These are phyloP conservation scores for Termitomyces heimii DNA, from an alignment of 768 basidiomycete genomes.

Conservation along the genomic window DNA sequence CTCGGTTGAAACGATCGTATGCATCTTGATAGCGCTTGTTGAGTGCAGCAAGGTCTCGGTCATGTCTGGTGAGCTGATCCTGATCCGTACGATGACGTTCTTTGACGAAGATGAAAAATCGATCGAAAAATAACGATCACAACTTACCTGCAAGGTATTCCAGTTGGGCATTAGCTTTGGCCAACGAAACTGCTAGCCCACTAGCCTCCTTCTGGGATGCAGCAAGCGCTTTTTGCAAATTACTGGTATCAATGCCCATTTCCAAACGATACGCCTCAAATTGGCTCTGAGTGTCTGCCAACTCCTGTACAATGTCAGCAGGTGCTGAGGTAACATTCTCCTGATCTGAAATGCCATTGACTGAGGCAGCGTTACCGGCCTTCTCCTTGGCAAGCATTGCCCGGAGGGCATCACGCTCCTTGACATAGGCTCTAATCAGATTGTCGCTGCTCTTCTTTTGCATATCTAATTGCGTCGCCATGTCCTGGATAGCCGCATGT, in stretches of 20 bases:
- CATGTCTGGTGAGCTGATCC: conserved; percentile 59
- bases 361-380: conserved; percentile 9
- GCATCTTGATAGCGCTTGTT: conserved; percentile 66
- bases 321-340: conserved; percentile 5
- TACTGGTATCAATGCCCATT: conserved; percentile 71
- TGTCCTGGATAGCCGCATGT: conserved; percentile 75
- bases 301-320: conserved; percentile 46
- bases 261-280: conserved; percentile 79
- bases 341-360: conserved; percentile 17
- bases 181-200: conserved; percentile 58
- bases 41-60: conserved; percentile 60
- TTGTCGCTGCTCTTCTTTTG: conserved; percentile 66
- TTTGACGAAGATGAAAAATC: conserved; percentile 20
- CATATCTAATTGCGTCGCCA: conserved; percentile 72
- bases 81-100: conserved; percentile 69
- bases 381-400: conserved; percentile 59
- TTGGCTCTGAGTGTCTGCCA: conserved; percentile 70
- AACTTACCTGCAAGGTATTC: conserved; percentile 70
- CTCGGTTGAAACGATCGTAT: conserved; percentile 65
- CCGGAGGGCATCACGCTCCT: conserved; percentile 84
- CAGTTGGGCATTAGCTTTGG: conserved; percentile 79
- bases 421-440: conserved; percentile 75
- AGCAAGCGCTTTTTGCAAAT: conserved; percentile 65
- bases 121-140: conserved; percentile 1
- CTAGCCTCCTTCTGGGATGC: conserved; percentile 64